Evolutionary conservation across 2,329 filamentous ascomycete species (phyloP).

Genomic region (Ilyonectria robusta): DNA sequence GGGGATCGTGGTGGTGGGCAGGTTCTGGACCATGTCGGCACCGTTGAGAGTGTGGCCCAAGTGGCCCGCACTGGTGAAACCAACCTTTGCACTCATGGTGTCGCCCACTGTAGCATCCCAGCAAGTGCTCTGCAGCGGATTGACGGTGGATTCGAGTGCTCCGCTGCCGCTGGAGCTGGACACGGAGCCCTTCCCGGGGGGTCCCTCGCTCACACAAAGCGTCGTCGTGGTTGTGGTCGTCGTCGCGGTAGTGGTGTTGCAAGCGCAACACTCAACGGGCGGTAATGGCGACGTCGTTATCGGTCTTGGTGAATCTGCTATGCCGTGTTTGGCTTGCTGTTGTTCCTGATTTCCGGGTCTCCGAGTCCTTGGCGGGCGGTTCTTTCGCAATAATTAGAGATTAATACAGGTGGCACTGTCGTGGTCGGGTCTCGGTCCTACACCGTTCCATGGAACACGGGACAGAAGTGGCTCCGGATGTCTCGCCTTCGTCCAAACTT

Average conservation of each 20-base stretch:
- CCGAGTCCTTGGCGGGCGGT: background rate
- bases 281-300: conserved; percentile 1
- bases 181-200: conserved; percentile 20
- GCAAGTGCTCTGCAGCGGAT: conserved; percentile 37
- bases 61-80: conserved; percentile 49
- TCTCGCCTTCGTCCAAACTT: conserved; percentile 11
- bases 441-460: conserved; percentile 27
- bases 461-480: conserved; percentile 22
- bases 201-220: conserved; percentile 5
- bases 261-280: conserved; percentile 20
- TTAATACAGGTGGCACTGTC: conserved; percentile 19
- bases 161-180: conserved; percentile 9
- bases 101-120: conserved; percentile 45
- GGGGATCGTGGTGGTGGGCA: conserved; percentile 23
- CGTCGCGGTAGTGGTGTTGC: background rate
- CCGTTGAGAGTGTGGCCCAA: conserved; percentile 33
- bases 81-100: conserved; percentile 48
- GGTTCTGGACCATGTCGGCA: conserved; percentile 38
- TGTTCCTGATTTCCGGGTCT: conserved; percentile 4
- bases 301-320: background rate
- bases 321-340: background rate
- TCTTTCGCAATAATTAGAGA: conserved; percentile 22
- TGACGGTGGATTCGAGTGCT: conserved; percentile 6
- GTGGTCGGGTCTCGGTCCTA: conserved; percentile 18
- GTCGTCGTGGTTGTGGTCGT: too few relatives aligned